Evolutionary conservation across 2,329 filamentous ascomycete species (phyloP).

Genomic region (Fusarium oxysporum): DNA sequence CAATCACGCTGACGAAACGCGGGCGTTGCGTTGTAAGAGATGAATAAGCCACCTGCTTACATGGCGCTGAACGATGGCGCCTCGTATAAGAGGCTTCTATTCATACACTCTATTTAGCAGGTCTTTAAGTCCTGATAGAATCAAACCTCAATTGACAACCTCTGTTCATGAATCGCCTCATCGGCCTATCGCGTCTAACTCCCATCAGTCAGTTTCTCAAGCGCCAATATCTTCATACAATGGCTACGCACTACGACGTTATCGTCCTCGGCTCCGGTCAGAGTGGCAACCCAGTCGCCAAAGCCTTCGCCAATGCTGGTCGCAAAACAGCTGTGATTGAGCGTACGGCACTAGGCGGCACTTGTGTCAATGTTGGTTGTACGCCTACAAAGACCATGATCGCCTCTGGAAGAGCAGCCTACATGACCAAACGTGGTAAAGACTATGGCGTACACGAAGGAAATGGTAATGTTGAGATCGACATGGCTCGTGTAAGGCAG

Average conservation of each 20-base stretch:
- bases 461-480: constrained; percentile 48
- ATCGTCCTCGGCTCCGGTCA: constrained; percentile 66
- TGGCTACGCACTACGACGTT: constrained; percentile 43
- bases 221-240: constrained; percentile 17
- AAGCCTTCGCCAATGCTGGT: constrained; percentile 58
- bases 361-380: constrained; percentile 66
- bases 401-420: constrained; percentile 62
- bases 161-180: constrained; percentile 25
- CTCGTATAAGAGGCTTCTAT: constrained; percentile 1
- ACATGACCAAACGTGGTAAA: constrained; percentile 54
- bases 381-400: constrained; percentile 70
- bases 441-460: constrained; percentile 59
- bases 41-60: constrained; percentile 36
- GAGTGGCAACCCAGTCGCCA: constrained; percentile 62
- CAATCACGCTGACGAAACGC: constrained; percentile 39
- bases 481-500: constrained; percentile 63
- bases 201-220: not conserved
- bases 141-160: not conserved
- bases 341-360: constrained; percentile 61
- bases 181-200: not conserved
- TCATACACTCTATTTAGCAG: not conserved
- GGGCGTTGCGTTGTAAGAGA: constrained; percentile 15
- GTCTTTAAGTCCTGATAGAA: not conserved
- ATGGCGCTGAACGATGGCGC: not conserved
- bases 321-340: constrained; percentile 61